A percentile compares a stretch with the other conserved stretches of the same genome.
Evolutionary conservation across 2,329 filamentous ascomycete genomes (phyloP).

Genomic region (Aspergillus sp.): DNA sequence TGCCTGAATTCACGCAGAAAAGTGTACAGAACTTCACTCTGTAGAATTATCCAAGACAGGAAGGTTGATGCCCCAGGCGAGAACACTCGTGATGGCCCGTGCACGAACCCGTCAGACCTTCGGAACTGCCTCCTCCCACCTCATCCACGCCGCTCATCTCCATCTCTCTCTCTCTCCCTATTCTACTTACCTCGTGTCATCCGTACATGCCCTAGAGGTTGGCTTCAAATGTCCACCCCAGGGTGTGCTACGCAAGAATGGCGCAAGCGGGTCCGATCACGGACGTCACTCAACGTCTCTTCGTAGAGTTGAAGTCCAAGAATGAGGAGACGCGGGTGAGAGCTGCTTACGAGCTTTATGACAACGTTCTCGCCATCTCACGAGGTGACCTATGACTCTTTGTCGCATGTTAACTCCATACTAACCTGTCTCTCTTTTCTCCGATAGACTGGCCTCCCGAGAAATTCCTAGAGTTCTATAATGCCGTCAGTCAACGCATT

Average conservation of each 20-base stretch:
- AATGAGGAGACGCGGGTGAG: constrained; percentile 49
- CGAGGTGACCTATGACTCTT: constrained; percentile 37
- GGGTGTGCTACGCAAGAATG: constrained; percentile 42
- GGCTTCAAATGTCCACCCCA: constrained; percentile 40
- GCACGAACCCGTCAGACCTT: constrained; percentile 22
- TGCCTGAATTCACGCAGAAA: not conserved
- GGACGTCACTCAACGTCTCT: constrained; percentile 56
- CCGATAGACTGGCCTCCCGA: constrained; percentile 71
- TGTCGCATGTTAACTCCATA: not conserved
- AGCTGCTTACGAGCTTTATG: constrained; percentile 49
- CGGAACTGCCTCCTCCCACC: constrained; percentile 23
- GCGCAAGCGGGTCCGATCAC: constrained; percentile 46
- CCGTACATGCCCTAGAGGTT: constrained; percentile 29
- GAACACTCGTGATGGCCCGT: constrained; percentile 23
- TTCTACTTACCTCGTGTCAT: constrained; percentile 18
- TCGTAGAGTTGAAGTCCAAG: constrained; percentile 58
- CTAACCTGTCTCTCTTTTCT: not conserved
- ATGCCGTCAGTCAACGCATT: constrained; percentile 64
- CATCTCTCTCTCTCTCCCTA: constrained; percentile 10
- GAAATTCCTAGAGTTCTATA: constrained; percentile 71
- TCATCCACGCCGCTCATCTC: constrained; percentile 15
- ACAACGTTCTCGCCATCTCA: constrained; percentile 46
- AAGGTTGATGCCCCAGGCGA: constrained; percentile 12
- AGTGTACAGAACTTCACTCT: too few species aligned
- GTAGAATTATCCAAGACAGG: too few species aligned